phyloP scores from a whole-genome alignment of 352 stramenopile species.

The Phytophthora aleatoria region DNA sequence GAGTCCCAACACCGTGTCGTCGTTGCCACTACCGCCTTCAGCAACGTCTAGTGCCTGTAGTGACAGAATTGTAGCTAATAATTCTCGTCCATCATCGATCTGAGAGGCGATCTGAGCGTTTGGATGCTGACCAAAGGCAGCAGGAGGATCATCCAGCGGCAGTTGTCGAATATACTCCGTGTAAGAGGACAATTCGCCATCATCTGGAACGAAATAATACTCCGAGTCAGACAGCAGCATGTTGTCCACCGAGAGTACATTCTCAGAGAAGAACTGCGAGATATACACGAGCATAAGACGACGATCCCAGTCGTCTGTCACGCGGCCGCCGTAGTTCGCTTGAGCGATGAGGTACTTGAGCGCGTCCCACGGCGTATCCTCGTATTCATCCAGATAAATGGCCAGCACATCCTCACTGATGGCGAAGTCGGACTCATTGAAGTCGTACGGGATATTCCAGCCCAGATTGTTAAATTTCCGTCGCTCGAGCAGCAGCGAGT shows the following conservation, averaged over 20 bases:
- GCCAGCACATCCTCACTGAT: constrained; percentile 96
- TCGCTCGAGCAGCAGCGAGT: constrained; percentile 94
- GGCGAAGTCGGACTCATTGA: constrained; percentile 97
- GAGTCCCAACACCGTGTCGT: constrained; percentile 90
- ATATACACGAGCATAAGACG: constrained; percentile 97
- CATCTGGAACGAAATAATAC: constrained; percentile 94
- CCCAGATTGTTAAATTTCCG: constrained; percentile 97
- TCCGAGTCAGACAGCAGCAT: constrained; percentile 87
- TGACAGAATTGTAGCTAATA: constrained; percentile 91
- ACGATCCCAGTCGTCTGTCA: constrained; percentile 97
- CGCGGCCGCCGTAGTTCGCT: constrained; percentile 96
- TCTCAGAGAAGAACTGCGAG: constrained; percentile 94
- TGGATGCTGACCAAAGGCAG: constrained; percentile 94
- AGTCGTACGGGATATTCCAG: constrained; percentile 98
- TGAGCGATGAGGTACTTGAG: constrained; percentile 97
- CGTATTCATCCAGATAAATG: constrained; percentile 94
- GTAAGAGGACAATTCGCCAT: constrained; percentile 90
- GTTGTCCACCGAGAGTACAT: constrained; percentile 85
- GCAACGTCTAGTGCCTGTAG: constrained; percentile 86
- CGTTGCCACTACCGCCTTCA: constrained; percentile 84
- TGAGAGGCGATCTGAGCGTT: constrained; percentile 96
- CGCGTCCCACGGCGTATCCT: constrained; percentile 92
- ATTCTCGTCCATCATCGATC: constrained; percentile 92
- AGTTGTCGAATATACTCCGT: constrained; percentile 92
- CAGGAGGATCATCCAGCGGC: constrained; percentile 89